Evolutionary conservation across 2,329 filamentous ascomycete genomes (phyloP), one percentile per base, ranked within the genome.

Genomic region (Hypomyces perniciosus): DNA sequence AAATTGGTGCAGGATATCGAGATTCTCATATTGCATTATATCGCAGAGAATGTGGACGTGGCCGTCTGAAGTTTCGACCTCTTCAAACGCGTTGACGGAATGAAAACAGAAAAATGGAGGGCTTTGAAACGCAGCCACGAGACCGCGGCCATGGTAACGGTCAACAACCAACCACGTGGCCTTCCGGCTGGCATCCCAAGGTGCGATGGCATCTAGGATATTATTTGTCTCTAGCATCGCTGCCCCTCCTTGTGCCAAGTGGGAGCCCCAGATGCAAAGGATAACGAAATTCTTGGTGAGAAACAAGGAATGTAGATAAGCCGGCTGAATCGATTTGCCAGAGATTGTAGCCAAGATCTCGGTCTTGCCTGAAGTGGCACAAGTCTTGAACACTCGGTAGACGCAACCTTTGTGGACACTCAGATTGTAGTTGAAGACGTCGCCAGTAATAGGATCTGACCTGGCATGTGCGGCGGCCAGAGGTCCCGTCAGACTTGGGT

Each of bases 281-380:
- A 90, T 67, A 6, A 88, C 78, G 60, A 83, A 85, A 56, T 80
- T 77, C 12, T 77, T 67, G 0, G 85, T 83, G 29, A 90, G 65
- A 57, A 86, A 86, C 54, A 89, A 74, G 1, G 85, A 88, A 68
- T 90, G 87, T 9, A 90, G 77, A 60, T 90, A 90, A 1, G 85
- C 81, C 0, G 83, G 40, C 10, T 4, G 20, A 26, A 43, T 30
- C 13, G 10, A 69, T 9, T 63, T 62, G 1, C 66, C 71, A 0
- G 66, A 63, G 56, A 90, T 80, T 0, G 76, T 81, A 1, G 85
- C 85, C 0, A 90, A 72, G 20, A 90, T 82, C 1, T 77, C 75
- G 0, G 84, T 86, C 52, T 79, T 69, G 1, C 83, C 84, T 0
- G 79, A 84, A 0, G 72, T 62, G 0, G 79, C 76, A n/a, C 75